These are phyloP conservation scores for Osmanthus fragrans DNA, from an alignment of 257 asterid species.

Conservation along the genomic window DNA sequence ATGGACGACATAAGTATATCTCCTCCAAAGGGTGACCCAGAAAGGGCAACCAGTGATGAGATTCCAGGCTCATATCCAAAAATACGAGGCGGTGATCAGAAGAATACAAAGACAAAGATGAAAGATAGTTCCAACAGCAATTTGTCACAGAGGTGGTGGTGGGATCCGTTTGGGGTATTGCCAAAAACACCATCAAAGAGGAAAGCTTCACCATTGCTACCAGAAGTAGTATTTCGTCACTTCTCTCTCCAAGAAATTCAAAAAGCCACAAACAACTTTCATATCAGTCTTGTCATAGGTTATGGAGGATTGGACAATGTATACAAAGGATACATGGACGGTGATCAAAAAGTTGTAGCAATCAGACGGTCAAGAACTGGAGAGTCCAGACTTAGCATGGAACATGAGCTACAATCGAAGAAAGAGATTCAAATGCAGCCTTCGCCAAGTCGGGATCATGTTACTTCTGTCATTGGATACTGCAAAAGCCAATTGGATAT, in stretches of 20 bases:
- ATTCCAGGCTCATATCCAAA: constrained; percentile 25
- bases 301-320: constrained; percentile 49
- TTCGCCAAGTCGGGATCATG: constrained; percentile 38
- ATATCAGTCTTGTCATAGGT: constrained; percentile 49
- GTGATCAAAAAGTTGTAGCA: constrained; percentile 40
- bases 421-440: constrained; percentile 37
- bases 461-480: constrained; percentile 52
- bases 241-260: constrained; percentile 51
- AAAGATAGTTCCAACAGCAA: constrained; percentile 32
- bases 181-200: constrained; percentile 53
- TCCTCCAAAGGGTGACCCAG: constrained; percentile 37
- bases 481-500: constrained; percentile 44
- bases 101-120: constrained; percentile 26
- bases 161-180: constrained; percentile 48
- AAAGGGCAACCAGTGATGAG: constrained; percentile 32
- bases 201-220: constrained; percentile 28
- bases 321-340: constrained; percentile 44
- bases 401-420: constrained; percentile 48
- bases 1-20: constrained; percentile 39
- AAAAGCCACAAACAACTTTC: constrained; percentile 58
- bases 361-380: constrained; percentile 49
- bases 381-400: constrained; percentile 48
- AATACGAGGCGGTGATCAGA: constrained; percentile 34
- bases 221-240: constrained; percentile 33
- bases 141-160: constrained; percentile 41